A percentile compares a stretch with the other conserved stretches of the same genome.
phyloP scores from a whole-genome alignment of 257 asterid genomes.

The Ocimum tenuiflorum region DNA sequence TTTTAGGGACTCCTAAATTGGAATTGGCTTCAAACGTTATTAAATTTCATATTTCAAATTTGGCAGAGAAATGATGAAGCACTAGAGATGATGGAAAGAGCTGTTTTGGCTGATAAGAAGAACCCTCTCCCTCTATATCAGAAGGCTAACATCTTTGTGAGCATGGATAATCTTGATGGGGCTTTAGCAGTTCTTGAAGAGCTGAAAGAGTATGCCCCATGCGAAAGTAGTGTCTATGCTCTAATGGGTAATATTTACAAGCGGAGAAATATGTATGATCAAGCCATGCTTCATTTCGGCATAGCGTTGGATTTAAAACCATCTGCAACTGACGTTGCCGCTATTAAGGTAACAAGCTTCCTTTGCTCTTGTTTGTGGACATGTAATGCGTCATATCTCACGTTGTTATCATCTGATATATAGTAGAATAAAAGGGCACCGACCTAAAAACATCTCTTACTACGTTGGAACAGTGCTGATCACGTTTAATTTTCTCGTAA shows the following conservation, averaged over 20 bases:
- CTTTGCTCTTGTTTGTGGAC: neutral
- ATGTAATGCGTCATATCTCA: neutral
- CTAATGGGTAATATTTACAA: slow-evolving; percentile 91
- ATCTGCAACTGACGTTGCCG: slow-evolving; percentile 89
- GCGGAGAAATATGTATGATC: slow-evolving; percentile 54
- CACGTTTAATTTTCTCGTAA: neutral
- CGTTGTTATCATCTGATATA: neutral
- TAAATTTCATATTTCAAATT: slow-evolving; percentile 5
- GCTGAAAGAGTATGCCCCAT: slow-evolving; percentile 84
- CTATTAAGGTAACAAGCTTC: slow-evolving; percentile 60
- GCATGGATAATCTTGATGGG: slow-evolving; percentile 71
- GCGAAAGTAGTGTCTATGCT: slow-evolving; percentile 89
- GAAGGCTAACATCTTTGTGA: slow-evolving; percentile 85
- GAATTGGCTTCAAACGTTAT: slow-evolving; percentile 9
- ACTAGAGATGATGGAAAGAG: slow-evolving; percentile 79
- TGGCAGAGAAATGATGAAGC: slow-evolving; percentile 75
- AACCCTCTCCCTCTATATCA: slow-evolving; percentile 93
- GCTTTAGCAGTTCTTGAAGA: slow-evolving; percentile 93
- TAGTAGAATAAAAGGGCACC: too few species aligned
- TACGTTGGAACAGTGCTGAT: neutral
- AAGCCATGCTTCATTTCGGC: slow-evolving; percentile 95
- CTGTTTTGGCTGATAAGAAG: slow-evolving; percentile 85
- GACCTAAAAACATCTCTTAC: neutral
- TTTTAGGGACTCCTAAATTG: neutral
- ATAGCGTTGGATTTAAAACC: slow-evolving; percentile 92